Evolutionary conservation across 306 rosid genomes (phyloP).

Genomic region (Echinosophora koreensis): DNA sequence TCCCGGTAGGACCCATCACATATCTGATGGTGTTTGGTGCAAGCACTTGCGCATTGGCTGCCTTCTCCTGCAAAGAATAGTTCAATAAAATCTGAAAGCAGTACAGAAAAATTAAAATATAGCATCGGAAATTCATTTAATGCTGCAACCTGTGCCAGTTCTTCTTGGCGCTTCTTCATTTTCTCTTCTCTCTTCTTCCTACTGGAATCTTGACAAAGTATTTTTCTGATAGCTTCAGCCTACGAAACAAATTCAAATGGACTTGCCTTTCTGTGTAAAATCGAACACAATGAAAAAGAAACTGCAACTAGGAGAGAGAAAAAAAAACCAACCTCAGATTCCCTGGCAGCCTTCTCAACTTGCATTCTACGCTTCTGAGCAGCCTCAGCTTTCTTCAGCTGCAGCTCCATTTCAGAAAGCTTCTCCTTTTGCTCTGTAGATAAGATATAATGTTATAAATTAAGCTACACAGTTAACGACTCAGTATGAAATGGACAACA

Average conservation of each 20-base stretch:
- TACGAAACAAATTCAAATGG: constrained; percentile 43
- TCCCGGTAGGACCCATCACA: constrained; percentile 78
- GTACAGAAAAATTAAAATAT: constrained; percentile 14
- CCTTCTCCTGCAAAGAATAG: constrained; percentile 74
- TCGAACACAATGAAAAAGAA: constrained; percentile 16
- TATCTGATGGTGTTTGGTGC: constrained; percentile 76
- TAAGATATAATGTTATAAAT: too few species aligned
- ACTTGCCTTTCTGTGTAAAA: constrained; percentile 30
- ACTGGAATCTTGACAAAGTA: constrained; percentile 94
- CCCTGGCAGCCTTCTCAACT: constrained; percentile 90
- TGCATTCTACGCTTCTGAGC: constrained; percentile 91
- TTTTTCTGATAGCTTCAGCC: constrained; percentile 97
- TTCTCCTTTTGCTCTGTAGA: too few species aligned
- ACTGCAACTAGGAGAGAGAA: constrained; percentile 1
- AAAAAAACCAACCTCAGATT: constrained; percentile 74
- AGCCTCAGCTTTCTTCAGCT: constrained; percentile 14
- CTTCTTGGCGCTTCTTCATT: constrained; percentile 91
- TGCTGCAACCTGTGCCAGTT: constrained; percentile 78
- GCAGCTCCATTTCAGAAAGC: too few species aligned
- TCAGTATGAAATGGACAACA: too few species aligned
- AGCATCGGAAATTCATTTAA: constrained; percentile 9
- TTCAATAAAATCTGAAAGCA: constrained; percentile 36
- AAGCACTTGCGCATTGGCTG: constrained; percentile 71
- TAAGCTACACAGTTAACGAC: too few species aligned
- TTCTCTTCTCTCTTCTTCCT: constrained; percentile 93